A percentile compares a stretch with the other conserved stretches of the same genome.
phyloP scores from a whole-genome alignment of 2,329 filamentous ascomycete genomes.

The Sclerotinia trifoliorum region DNA sequence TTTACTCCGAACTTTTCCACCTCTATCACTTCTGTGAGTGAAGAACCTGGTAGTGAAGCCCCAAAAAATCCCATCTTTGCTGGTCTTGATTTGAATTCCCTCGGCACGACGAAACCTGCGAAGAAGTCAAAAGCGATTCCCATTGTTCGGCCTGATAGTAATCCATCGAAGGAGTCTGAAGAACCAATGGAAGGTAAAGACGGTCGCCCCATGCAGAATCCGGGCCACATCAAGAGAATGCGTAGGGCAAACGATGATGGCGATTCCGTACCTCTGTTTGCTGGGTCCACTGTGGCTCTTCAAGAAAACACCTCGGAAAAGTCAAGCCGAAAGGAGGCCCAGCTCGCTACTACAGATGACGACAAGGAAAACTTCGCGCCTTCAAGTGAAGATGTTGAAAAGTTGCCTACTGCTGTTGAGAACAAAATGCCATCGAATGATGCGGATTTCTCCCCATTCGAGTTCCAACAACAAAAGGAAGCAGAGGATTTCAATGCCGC shows the following conservation, averaged over 20 bases:
- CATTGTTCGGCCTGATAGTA: constrained; percentile 66
- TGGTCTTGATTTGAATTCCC: constrained; percentile 61
- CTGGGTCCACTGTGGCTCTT: constrained; percentile 50
- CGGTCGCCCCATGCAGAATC: constrained; percentile 60
- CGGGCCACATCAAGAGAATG: constrained; percentile 73
- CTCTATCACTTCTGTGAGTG: constrained; percentile 49
- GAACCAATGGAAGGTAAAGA: constrained; percentile 54
- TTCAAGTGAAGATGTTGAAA: constrained; percentile 23
- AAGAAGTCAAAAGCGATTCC: constrained; percentile 82
- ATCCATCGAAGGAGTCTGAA: constrained; percentile 44
- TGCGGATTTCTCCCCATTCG: constrained; percentile 59
- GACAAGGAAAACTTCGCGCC: constrained; percentile 40
- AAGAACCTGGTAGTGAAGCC: constrained; percentile 47
- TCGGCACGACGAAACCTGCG: constrained; percentile 61
- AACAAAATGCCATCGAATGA: constrained; percentile 47
- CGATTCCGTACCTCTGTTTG: constrained; percentile 74
- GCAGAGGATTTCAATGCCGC: constrained; percentile 42
- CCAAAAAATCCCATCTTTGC: constrained; percentile 60
- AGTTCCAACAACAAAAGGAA: constrained; percentile 51
- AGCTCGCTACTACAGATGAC: constrained; percentile 23
- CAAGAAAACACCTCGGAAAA: constrained; percentile 39
- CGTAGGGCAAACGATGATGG: constrained; percentile 63
- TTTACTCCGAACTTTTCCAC: constrained; percentile 63
- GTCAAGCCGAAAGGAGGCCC: constrained; percentile 36
- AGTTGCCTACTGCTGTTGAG: constrained; percentile 32